A percentile compares a stretch with the other conserved stretches of the same genome.
Evolutionary conservation across 1,284 basidiomycete species (phyloP).

Genomic region (Sporisorium exsertum): DNA sequence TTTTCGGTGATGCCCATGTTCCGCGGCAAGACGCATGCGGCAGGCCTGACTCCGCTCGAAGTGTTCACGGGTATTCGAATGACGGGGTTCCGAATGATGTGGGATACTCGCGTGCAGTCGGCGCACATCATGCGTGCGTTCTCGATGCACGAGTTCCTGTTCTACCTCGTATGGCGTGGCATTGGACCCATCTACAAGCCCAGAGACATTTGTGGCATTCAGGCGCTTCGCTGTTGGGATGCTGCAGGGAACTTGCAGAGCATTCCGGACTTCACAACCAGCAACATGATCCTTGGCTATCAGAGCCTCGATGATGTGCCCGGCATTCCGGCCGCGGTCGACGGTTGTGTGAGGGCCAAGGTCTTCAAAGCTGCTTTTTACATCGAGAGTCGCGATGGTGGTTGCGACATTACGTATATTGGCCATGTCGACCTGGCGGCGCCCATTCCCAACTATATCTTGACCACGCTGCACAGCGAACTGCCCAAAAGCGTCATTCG

Average conservation of each 20-base stretch:
- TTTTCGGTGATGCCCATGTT: slow-evolving; percentile 49
- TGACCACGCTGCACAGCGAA: slow-evolving; percentile 43
- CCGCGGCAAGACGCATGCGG: slow-evolving; percentile 38
- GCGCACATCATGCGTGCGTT: slow-evolving; percentile 52
- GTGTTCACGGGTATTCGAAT: slow-evolving; percentile 54
- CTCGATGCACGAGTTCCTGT: slow-evolving; percentile 51
- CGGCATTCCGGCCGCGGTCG: slow-evolving; percentile 34
- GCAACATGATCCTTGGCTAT: slow-evolving; percentile 45
- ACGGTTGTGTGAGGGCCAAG: slow-evolving; percentile 50
- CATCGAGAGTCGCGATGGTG: slow-evolving; percentile 42
- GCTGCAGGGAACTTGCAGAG: slow-evolving; percentile 32
- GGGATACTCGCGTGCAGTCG: slow-evolving; percentile 54
- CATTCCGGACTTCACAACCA: slow-evolving; percentile 39
- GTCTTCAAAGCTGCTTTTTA: slow-evolving; percentile 51
- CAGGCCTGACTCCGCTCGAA: slow-evolving; percentile 47
- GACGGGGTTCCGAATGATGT: slow-evolving; percentile 53
- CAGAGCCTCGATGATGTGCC: slow-evolving; percentile 38
- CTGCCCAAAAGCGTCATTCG: slow-evolving; percentile 37
- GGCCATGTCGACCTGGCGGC: slow-evolving; percentile 43
- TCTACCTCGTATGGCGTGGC: slow-evolving; percentile 56
- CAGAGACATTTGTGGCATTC: slow-evolving; percentile 51
- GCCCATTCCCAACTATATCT: slow-evolving; percentile 51
- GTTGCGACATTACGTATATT: slow-evolving; percentile 54
- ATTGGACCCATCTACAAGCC: slow-evolving; percentile 57
- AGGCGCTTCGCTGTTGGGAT: slow-evolving; percentile 46